phyloP scores from a whole-genome alignment of 257 asterid species.

The Vinca minor region DNA sequence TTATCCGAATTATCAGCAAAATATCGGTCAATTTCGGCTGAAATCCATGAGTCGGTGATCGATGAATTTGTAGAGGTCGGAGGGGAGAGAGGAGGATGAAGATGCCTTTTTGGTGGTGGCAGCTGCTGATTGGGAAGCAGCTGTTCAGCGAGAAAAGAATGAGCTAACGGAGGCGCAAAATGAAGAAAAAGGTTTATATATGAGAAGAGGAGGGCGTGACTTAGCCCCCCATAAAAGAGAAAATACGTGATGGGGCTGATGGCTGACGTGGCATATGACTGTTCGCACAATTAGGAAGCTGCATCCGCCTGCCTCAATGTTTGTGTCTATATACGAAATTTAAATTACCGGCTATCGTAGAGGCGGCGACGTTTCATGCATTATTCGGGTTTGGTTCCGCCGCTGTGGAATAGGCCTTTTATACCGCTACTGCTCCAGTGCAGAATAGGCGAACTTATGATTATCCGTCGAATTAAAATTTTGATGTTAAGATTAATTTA shows the following conservation, averaged over 20 bases:
- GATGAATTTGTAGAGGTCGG: constrained; percentile 1
- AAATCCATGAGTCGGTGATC: neutral
- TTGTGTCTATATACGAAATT: constrained; percentile 3
- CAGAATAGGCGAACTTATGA: too few species aligned
- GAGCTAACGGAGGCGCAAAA: neutral
- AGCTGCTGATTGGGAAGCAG: constrained; percentile 10
- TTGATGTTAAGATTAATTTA: too few species aligned
- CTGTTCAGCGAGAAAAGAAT: neutral
- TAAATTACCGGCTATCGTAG: neutral
- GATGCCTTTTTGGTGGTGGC: constrained; percentile 4
- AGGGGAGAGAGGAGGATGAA: neutral
- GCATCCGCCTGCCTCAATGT: constrained; percentile 8
- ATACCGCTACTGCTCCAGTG: too few species aligned
- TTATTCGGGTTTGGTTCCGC: neutral
- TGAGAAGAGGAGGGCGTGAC: neutral
- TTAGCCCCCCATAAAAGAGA: too few species aligned
- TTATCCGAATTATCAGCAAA: neutral
- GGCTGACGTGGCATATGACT: constrained; percentile 9
- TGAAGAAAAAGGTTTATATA: neutral
- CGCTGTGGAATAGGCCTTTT: too few species aligned
- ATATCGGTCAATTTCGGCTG: neutral
- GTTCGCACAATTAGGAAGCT: constrained; percentile 4
- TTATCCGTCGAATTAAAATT: too few species aligned
- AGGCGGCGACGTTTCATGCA: constrained; percentile 16
- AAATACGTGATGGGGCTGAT: too few species aligned